Base-by-base conservation (phyloP, 2,329 filamentous ascomycete genomes). In the Hypoxylon sp. region DNA sequence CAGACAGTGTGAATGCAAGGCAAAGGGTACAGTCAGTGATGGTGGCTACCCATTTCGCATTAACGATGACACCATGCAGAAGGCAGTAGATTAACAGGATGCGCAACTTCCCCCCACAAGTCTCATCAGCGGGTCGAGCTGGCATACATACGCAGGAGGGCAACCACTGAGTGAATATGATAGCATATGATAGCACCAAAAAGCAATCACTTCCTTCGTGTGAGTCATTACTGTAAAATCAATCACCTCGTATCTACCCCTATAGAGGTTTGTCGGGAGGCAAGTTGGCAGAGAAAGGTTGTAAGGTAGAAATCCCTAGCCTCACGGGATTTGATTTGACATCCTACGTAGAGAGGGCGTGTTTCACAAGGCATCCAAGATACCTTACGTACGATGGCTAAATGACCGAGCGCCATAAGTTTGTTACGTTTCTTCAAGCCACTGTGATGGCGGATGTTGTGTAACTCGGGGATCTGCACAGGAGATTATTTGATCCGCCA, bases 401-500 rank as follows among this genome's bases (percentile, higher is more conserved):
- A 56, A 42, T 59, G 57, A 59, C 53, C 11, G 27, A 51, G 37
- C 44, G 51, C 59, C 30, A 46, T 61, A 46, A 57, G 64, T 69
- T 68, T 66, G 71, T 68, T 50, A 55, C 62, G 40, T 58, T 37
- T 68, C 53, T 56, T 66, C 58, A 68, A 71, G 67, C 65, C 66
- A 69, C 65, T 57, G 68, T 68, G 67, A 72, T 60, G 62, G 56
- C 55, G 49, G 71, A 68, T 53, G 70, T 25, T 50, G 72, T 71
- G 64, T 42, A 50, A 72, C 70, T 70, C 71, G 71, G 71, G 66
- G 59, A 73, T 73, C 72, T 73, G 64, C 66, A 66, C 71, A 74
- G 71, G 71, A 71, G 64, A 65, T 68, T 69, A 73, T 70, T 70
- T 72, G 64, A 72, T 58, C 72, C 69, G 67, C 40, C 61, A 64